Evolutionary conservation across 2,329 filamentous ascomycete species (phyloP).

Genomic region (Lasiodiplodia citricola): DNA sequence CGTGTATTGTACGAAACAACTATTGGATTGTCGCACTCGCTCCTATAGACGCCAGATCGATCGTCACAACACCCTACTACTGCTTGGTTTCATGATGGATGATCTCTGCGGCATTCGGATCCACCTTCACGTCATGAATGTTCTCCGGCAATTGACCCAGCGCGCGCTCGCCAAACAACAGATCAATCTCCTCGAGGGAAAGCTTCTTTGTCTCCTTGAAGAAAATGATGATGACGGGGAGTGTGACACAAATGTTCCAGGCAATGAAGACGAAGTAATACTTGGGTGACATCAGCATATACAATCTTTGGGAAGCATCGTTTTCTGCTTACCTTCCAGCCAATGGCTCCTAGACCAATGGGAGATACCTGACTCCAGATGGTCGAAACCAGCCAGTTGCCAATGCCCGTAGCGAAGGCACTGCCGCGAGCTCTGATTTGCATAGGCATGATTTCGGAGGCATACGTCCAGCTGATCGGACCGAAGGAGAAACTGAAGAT

Average conservation of each 20-base stretch:
- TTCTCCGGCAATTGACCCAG: constrained; percentile 54
- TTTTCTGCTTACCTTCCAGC: constrained; percentile 46
- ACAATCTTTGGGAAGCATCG: background rate
- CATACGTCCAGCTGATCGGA: constrained; percentile 68
- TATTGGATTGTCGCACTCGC: background rate
- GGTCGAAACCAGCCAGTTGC: constrained; percentile 65
- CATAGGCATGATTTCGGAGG: constrained; percentile 70
- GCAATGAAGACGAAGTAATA: constrained; percentile 65
- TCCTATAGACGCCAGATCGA: background rate
- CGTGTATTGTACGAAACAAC: background rate
- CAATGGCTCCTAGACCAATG: constrained; percentile 54
- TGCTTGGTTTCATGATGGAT: constrained; percentile 7
- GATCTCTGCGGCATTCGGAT: background rate
- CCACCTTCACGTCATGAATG: constrained; percentile 36
- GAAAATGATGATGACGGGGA: constrained; percentile 56
- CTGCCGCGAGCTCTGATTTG: constrained; percentile 66
- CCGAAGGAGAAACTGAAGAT: constrained; percentile 67
- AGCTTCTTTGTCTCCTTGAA: constrained; percentile 62
- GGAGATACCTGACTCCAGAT: constrained; percentile 65
- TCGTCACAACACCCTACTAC: background rate
- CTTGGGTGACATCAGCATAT: background rate
- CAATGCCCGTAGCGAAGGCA: constrained; percentile 63
- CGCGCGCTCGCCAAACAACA: constrained; percentile 60
- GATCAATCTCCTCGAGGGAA: constrained; percentile 63
- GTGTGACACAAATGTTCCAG: constrained; percentile 53